Evolutionary conservation across 2,329 filamentous ascomycete species (phyloP), one percentile per base, ranked within the genome.

Genomic region (Arthrobotrys entomopaga): DNA sequence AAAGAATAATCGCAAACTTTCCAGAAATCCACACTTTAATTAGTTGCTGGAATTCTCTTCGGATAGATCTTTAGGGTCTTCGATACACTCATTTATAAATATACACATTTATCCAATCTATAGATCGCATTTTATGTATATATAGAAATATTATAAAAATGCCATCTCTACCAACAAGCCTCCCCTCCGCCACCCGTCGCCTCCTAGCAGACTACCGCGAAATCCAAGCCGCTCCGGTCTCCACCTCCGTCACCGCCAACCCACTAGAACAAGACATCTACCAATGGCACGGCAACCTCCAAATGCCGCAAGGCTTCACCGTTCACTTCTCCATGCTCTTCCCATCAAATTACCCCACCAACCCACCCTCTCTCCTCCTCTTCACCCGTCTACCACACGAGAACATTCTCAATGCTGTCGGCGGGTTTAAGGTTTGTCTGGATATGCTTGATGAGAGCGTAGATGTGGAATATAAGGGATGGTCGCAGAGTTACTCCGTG

Each of bases 221-320:
- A 52, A 50, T 76, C 54, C 40, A 52, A 11, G 20, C 49, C 16
- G 29, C 49, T 15, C 65, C 73, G 3, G 70, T 75, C 64, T 75
- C 70, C 19, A 65, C 65, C 26, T 42, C 50, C 34, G 70, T 75
- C 49, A 46, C 52, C 50, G 70, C 70, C 38, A 20, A 26, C 42
- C 70, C 70, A 2, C 58, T 66, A 24, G 63, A 66, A 15, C 22
- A 49, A 8, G 64, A 75, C 52, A 75, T 75, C 64, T 75, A 75
- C 46, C 63, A 75, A 69, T 75, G 70, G 70, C 70, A 75, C 70
- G 70, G 70, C 38, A 75, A 75, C 58, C 57, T 75, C 52, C 49
- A 58, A 19, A 20, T 65, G 22, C 29, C 42, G 46, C 57, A 65
- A 15, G 24, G 38, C 48, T 67, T 75, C 52, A 52, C 19, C 15